phyloP scores from a whole-genome alignment of 192 early-diverging fungal genomes.

The Backusella tarrabulga region DNA sequence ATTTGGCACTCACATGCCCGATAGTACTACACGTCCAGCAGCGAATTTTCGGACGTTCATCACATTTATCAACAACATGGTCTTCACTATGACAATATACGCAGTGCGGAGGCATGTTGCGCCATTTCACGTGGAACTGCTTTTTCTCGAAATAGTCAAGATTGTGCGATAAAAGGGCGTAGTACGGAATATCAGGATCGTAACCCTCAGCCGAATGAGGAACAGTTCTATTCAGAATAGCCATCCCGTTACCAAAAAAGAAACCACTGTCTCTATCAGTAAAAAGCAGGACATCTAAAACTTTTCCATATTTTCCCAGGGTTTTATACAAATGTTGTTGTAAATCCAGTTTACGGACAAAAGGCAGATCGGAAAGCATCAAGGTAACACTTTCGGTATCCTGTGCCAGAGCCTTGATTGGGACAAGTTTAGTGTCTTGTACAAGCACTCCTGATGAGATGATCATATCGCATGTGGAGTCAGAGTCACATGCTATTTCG shows the following conservation, averaged over 20 bases:
- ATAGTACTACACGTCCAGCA: background rate
- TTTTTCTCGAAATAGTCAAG: background rate
- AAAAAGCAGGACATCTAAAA: background rate
- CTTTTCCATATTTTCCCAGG: background rate
- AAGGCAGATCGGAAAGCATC: background rate
- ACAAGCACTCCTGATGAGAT: background rate
- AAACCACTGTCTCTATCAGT: background rate
- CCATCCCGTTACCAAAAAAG: background rate
- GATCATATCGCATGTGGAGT: background rate
- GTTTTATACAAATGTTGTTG: background rate
- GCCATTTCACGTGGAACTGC: background rate
- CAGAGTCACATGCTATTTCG: background rate
- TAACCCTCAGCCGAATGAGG: too few species aligned
- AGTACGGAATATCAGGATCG: background rate
- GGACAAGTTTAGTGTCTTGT: background rate
- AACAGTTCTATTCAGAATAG: background rate
- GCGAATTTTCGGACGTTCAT: background rate
- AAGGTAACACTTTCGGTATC: background rate
- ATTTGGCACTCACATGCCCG: background rate
- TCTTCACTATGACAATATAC: background rate
- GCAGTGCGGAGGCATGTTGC: background rate
- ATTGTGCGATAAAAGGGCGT: background rate
- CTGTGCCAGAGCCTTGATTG: background rate
- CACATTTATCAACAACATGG: background rate
- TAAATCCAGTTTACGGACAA: background rate